Percentiles rank a stretch among this genome's conserved stretches.
These are phyloP conservation scores for Neoarthrinium moseri DNA, from an alignment of 2,329 filamentous ascomycete species.

Conservation along the genomic window DNA sequence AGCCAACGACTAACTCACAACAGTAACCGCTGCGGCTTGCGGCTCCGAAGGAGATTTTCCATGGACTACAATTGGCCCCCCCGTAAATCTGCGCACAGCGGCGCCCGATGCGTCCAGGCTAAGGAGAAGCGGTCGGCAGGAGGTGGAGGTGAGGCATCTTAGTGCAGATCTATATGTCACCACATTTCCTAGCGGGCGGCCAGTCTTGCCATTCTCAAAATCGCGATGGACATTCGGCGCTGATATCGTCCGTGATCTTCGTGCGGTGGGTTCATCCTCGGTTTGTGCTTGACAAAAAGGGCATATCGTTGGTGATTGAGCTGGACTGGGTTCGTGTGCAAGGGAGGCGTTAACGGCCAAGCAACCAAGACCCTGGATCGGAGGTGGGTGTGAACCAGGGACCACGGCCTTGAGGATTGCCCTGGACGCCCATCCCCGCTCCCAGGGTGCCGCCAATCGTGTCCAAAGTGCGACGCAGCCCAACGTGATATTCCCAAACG, in stretches of 20 bases:
- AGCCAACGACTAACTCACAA: conserved; percentile 1
- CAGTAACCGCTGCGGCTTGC: neutral
- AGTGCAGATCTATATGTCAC: too few relatives aligned
- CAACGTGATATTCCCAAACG: too few relatives aligned
- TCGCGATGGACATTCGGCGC: too few relatives aligned
- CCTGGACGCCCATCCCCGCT: conserved; percentile 1
- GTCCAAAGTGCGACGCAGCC: too few relatives aligned
- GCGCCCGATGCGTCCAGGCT: conserved; percentile 1
- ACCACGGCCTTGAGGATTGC: neutral
- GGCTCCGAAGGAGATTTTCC: neutral
- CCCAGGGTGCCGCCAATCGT: conserved; percentile 1
- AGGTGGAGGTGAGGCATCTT: conserved; percentile 4
- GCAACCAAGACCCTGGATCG: conserved; percentile 1
- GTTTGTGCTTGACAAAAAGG: neutral
- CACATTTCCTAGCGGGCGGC: too few relatives aligned
- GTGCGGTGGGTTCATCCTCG: too few relatives aligned
- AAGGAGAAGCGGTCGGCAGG: conserved; percentile 5
- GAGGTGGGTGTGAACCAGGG: neutral
- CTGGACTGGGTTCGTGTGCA: neutral
- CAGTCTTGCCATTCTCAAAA: too few relatives aligned
- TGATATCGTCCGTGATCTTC: too few relatives aligned
- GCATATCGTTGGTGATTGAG: neutral
- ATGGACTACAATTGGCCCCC: neutral
- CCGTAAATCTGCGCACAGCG: neutral
- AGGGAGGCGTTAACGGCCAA: neutral